Conservation (phyloP, 2,329 filamentous ascomycete genomes). For the Colletotrichum sublineola region DNA sequence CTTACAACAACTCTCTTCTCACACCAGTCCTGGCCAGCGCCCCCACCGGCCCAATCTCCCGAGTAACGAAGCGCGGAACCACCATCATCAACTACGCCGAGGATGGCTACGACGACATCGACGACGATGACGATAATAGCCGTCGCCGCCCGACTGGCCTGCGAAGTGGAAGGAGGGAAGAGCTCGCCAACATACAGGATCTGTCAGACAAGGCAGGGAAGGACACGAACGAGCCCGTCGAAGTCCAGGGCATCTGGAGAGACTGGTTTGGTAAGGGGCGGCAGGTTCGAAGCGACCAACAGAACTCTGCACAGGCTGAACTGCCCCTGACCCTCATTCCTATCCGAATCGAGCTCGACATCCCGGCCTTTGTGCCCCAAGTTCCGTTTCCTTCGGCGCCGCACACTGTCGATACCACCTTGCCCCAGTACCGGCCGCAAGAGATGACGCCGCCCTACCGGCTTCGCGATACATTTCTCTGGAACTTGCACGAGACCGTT, state of each 20-base stretch:
- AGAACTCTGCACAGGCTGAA: constrained; percentile 75
- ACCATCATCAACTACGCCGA: constrained; percentile 98
- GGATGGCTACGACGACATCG: constrained; percentile 88
- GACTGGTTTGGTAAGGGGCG: constrained; percentile 91
- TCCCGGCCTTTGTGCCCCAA: constrained; percentile 80
- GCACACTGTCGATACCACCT: constrained; percentile 73
- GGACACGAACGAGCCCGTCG: constrained; percentile 82
- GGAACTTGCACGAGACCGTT: constrained; percentile 96
- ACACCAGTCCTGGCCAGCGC: constrained; percentile 83
- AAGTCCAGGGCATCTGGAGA: constrained; percentile 91
- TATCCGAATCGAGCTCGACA: constrained; percentile 95
- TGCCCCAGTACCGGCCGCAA: constrained; percentile 83
- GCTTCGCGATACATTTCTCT: constrained; percentile 94
- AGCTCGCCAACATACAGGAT: constrained; percentile 71
- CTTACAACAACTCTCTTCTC: constrained; percentile 92
- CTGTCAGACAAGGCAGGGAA: constrained; percentile 84
- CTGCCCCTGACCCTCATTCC: constrained; percentile 93
- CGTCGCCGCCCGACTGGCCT: constrained; percentile 86
- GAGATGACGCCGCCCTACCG: constrained; percentile 88
- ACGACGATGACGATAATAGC: constrained; percentile 80
- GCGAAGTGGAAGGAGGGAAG: constrained; percentile 84
- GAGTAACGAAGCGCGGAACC: constrained; percentile 97
- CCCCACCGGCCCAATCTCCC: constrained; percentile 74
- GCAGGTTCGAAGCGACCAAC: constrained; percentile 67
- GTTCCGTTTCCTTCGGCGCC: constrained; percentile 72